These are phyloP conservation scores for Tardiomyces digboiensis DNA, from an alignment of 1,139 yeast species.

Conservation along the genomic window DNA sequence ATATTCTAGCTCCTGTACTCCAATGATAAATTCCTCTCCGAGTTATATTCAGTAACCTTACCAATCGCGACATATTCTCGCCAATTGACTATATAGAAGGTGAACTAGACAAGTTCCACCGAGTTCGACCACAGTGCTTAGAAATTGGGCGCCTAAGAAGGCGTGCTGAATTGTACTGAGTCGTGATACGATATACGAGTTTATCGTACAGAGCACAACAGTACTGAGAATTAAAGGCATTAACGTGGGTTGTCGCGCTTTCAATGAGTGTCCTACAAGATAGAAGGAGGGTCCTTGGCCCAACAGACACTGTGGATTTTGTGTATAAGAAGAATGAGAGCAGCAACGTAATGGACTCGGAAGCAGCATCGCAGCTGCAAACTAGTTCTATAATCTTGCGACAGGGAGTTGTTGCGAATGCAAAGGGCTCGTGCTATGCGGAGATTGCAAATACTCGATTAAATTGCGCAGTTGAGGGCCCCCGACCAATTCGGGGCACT, in stretches of 20 bases:
- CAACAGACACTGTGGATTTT: neutral
- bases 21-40: no score
- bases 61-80: neutral
- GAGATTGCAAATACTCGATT: slow-evolving; percentile 58
- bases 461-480: slow-evolving; percentile 76
- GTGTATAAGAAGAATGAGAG: neutral
- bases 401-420: slow-evolving; percentile 57
- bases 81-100: neutral
- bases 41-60: no score
- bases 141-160: no score
- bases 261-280: neutral
- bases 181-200: neutral
- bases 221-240: no score
- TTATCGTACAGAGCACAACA: no score
- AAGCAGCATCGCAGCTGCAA: neutral
- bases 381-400: slow-evolving; percentile 27
- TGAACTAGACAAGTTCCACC: no score
- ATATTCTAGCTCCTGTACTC: no score
- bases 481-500: slow-evolving; percentile 75
- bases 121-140: no score
- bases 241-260: no score
- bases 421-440: slow-evolving; percentile 76
- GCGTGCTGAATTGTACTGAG: no score
- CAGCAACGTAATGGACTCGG: neutral
- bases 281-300: neutral